These are phyloP conservation scores for Cajanus cajan DNA, from an alignment of 306 rosid species.

Conservation along the genomic window DNA sequence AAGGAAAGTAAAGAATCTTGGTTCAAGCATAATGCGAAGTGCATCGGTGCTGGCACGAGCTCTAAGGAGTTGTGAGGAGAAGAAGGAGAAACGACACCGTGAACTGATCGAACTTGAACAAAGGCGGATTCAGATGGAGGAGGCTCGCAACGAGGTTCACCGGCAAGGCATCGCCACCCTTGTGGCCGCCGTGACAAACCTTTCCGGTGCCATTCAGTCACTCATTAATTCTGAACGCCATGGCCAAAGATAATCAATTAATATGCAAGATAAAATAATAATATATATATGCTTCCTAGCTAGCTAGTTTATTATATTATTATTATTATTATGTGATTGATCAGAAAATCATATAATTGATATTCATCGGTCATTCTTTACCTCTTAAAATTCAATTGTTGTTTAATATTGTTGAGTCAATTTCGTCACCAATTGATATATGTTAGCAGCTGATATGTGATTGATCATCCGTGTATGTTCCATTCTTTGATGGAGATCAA, in stretches of 20 bases:
- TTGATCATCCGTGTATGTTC: slow-evolving; percentile 16
- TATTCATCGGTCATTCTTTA: slow-evolving; percentile 33
- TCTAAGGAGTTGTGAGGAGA: slow-evolving; percentile 45
- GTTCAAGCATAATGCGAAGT: slow-evolving; percentile 56
- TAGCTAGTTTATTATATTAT: background rate
- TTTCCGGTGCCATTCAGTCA: slow-evolving; percentile 62
- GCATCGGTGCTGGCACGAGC: slow-evolving; percentile 51
- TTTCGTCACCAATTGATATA: slow-evolving; percentile 17
- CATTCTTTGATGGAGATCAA: slow-evolving; percentile 39
- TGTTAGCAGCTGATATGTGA: slow-evolving; percentile 12
- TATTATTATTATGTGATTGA: background rate
- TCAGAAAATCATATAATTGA: slow-evolving; percentile 5
- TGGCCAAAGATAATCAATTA: slow-evolving; percentile 36
- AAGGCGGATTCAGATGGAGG: slow-evolving; percentile 53
- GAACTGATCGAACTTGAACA: slow-evolving; percentile 47
- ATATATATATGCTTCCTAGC: background rate
- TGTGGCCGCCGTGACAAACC: slow-evolving; percentile 53
- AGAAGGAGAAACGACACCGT: slow-evolving; percentile 57
- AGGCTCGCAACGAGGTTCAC: slow-evolving; percentile 44
- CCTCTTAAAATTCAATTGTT: slow-evolving; percentile 32
- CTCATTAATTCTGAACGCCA: slow-evolving; percentile 45
- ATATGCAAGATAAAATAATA: background rate
- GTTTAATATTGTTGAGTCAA: slow-evolving; percentile 23
- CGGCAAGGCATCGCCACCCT: slow-evolving; percentile 54
- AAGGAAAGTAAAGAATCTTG: slow-evolving; percentile 48